These are phyloP conservation scores for Aspergillus unguis DNA, from an alignment of 2,329 filamentous ascomycete species.

Conservation along the genomic window DNA sequence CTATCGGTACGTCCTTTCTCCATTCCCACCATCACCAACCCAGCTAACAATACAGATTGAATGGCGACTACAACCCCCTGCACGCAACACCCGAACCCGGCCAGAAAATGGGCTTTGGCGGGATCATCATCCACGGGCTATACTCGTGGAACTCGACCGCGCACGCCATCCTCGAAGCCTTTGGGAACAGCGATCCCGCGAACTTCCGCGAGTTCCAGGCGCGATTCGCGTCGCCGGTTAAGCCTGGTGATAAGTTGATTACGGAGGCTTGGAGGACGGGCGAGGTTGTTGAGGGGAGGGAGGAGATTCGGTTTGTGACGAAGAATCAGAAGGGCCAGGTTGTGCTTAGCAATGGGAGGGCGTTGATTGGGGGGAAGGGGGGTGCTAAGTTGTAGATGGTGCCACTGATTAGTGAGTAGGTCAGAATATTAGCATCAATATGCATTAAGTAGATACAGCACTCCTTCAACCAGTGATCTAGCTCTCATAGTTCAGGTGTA, in stretches of 20 bases:
- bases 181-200: conserved; percentile 73
- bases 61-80: conserved; percentile 92
- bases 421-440: not conserved
- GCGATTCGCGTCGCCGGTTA: conserved; percentile 79
- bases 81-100: conserved; percentile 84
- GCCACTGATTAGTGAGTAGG: not conserved
- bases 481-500: no score
- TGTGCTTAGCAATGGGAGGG: conserved; percentile 81
- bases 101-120: conserved; percentile 85
- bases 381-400: conserved; percentile 5
- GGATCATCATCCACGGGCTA: conserved; percentile 82
- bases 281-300: conserved; percentile 59
- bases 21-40: not conserved
- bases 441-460: not conserved
- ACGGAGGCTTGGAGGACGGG: conserved; percentile 80
- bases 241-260: conserved; percentile 76
- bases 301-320: conserved; percentile 79
- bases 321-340: conserved; percentile 77
- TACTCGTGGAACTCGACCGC: conserved; percentile 80
- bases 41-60: conserved; percentile 54
- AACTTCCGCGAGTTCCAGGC: conserved; percentile 89
- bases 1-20: conserved; percentile 53
- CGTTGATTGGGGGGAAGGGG: conserved; percentile 61
- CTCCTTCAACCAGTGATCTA: not conserved
- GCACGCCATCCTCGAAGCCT: conserved; percentile 67